Evolutionary conservation across 1,139 yeast species (phyloP), one percentile per base, ranked within the genome.

Genomic region (Sugiyamaella paludigena): DNA sequence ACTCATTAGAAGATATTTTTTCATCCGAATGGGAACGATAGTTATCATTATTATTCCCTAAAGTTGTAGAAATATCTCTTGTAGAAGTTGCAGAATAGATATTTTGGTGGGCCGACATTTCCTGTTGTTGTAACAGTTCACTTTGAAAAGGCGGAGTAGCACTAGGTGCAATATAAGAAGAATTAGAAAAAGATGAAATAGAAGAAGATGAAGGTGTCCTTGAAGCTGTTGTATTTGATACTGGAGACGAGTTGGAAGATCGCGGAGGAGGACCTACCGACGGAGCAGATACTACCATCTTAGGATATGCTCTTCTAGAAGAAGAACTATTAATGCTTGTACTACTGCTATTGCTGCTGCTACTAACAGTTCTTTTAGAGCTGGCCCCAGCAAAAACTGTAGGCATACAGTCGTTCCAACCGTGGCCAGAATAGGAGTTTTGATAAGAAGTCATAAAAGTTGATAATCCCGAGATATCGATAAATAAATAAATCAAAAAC

Each of bases 361-460:
- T 40, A 28, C 39, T 44, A 10, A 30, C 46, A 1, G 46, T 36
- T 33, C 46, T 29, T 31, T 33, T 38, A 30, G 32, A 26, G 16
- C 30, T 41, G 7, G 57, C 52, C 6, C 49, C 44, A 2, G 52
- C 47, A 34, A 56, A 56, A n/a, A 50, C 54, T 8, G 55, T 53
- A 7, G 69, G 68, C 10, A 62, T 58, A 48, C 72, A 66, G 54
- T 69, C 73, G 53, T 70, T 70, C 71, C 73, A 69, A 42, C 72
- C 72, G 48, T 65, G 65, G 48, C 69, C 69, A 7, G 61, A 49
- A 51, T 60, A 66, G 19, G 62, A 48, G 7, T 58, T 56, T 46
- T 67, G 71, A 16, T 65, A 63, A 7, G 70, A 67, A 8, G 60
- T 49, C 44, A 53, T 50, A 11, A 19, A 10, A n/a, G n/a, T n/a